Evolutionary conservation across 495 filamentous ascomycete species (phyloP).

Genomic region (Aspergillus steynii): DNA sequence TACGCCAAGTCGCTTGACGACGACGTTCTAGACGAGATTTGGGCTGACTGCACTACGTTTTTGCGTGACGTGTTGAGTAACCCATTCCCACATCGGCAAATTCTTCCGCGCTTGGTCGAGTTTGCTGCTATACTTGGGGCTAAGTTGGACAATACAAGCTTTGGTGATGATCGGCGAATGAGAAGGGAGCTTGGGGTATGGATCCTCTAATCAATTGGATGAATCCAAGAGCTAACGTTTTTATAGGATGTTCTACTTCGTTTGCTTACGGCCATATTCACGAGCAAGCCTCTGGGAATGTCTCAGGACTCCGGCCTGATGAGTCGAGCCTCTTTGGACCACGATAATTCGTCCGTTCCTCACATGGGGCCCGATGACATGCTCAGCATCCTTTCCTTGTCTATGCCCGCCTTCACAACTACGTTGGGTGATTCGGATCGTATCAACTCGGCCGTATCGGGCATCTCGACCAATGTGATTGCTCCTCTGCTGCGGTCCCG

Average conservation of each 20-base stretch:
- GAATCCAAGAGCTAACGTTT: slow-evolving; percentile 13
- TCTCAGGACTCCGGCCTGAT: slow-evolving; percentile 44
- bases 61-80: slow-evolving; percentile 87
- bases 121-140: slow-evolving; percentile 86
- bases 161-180: slow-evolving; percentile 94
- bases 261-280: slow-evolving; percentile 87
- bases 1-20: slow-evolving; percentile 91
- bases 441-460: slow-evolving; percentile 70
- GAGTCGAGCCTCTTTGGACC: slow-evolving; percentile 44
- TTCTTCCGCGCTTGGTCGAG: slow-evolving; percentile 81
- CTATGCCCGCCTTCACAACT: slow-evolving; percentile 80
- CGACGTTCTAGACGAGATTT: slow-evolving; percentile 99
- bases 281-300: slow-evolving; percentile 72
- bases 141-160: slow-evolving; percentile 96
- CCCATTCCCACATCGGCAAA: slow-evolving; percentile 91
- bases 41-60: slow-evolving; percentile 91
- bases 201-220: slow-evolving; percentile 15
- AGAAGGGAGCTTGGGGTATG: slow-evolving; percentile 85
- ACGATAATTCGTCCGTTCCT: slow-evolving; percentile 41
- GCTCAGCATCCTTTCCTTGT: slow-evolving; percentile 72
- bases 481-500: slow-evolving; percentile 82
- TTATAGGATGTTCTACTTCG: slow-evolving; percentile 82
- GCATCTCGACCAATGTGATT: slow-evolving; percentile 81
- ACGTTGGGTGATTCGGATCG: slow-evolving; percentile 85
- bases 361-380: slow-evolving; percentile 68